Percentiles rank a stretch among this genome's conserved stretches.
phyloP scores from a whole-genome alignment of 108 stramenopile genomes.

The Phaeodactylum tricornutum region DNA sequence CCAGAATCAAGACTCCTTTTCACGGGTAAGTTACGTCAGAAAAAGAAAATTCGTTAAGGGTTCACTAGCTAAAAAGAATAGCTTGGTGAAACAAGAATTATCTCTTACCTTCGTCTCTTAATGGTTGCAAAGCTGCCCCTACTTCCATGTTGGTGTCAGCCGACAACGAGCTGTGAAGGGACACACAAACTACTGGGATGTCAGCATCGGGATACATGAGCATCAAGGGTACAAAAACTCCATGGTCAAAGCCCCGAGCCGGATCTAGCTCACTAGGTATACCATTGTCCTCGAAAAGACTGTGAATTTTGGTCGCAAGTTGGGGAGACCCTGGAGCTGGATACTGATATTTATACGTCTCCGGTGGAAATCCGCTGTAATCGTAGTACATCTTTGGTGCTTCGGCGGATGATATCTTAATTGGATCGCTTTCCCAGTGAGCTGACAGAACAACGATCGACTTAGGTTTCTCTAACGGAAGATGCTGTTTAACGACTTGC shows the following conservation, averaged over 20 bases:
- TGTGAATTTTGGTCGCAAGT: slow-evolving; percentile 34
- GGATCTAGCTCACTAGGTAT: slow-evolving; percentile 20
- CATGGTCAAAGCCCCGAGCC: slow-evolving; percentile 75
- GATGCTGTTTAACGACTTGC: slow-evolving; percentile 4
- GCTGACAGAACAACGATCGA: slow-evolving; percentile 32
- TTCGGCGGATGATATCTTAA: slow-evolving; percentile 16
- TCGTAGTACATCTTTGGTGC: slow-evolving; percentile 51
- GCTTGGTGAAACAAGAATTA: too few relatives aligned
- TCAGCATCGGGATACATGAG: slow-evolving; percentile 67
- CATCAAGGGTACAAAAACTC: slow-evolving; percentile 79
- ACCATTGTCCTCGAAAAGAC: slow-evolving; percentile 18
- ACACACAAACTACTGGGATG: slow-evolving; percentile 69
- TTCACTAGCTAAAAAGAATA: too few relatives aligned
- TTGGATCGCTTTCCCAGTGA: slow-evolving; percentile 30
- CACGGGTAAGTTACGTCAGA: neutral
- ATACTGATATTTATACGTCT: slow-evolving; percentile 66
- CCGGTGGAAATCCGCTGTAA: slow-evolving; percentile 69
- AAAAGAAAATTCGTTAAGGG: too few relatives aligned
- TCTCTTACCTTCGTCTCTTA: slow-evolving; percentile 37
- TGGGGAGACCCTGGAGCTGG: slow-evolving; percentile 46
- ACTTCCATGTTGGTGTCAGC: slow-evolving; percentile 34
- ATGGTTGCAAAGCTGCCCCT: slow-evolving; percentile 47
- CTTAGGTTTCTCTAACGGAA: slow-evolving; percentile 10
- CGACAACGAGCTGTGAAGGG: slow-evolving; percentile 31
- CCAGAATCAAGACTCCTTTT: slow-evolving; percentile 55